Percentiles rank a stretch among this genome's conserved stretches.
phyloP scores from a whole-genome alignment of 2,329 filamentous ascomycete genomes.

The Lasiodiplodia theobromae region DNA sequence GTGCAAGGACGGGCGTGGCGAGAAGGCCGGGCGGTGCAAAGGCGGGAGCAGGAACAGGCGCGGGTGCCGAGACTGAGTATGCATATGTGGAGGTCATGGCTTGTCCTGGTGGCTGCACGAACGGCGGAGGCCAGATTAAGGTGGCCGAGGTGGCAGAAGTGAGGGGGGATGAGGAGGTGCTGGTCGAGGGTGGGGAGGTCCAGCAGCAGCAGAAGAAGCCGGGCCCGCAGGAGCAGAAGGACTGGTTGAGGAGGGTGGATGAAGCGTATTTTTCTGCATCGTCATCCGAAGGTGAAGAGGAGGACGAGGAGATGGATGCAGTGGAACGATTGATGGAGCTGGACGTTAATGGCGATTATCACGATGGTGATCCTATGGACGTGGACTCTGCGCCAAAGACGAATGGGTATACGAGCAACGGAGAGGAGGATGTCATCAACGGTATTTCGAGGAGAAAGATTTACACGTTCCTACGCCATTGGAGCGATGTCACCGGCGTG shows the following conservation, averaged over 20 bases:
- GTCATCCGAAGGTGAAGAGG: slow-evolving; percentile 58
- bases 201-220: slow-evolving; percentile 59
- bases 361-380: slow-evolving; percentile 15
- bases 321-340: slow-evolving; percentile 29
- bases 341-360: slow-evolving; percentile 9
- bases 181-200: slow-evolving; percentile 38
- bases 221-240: slow-evolving; percentile 81
- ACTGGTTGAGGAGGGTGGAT: slow-evolving; percentile 59
- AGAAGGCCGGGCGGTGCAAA: slow-evolving; percentile 74
- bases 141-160: slow-evolving; percentile 73
- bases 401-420: background rate
- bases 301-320: slow-evolving; percentile 45
- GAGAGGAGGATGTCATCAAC: slow-evolving; percentile 52
- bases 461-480: slow-evolving; percentile 74
- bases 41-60: slow-evolving; percentile 65
- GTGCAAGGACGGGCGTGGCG: slow-evolving; percentile 39
- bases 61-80: slow-evolving; percentile 69
- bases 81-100: slow-evolving; percentile 99
- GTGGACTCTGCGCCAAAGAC: background rate
- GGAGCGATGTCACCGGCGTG: slow-evolving; percentile 76
- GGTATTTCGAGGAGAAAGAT: slow-evolving; percentile 73
- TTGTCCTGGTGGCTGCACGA: slow-evolving; percentile 97
- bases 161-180: slow-evolving; percentile 38
- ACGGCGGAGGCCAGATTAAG: slow-evolving; percentile 95
- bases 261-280: slow-evolving; percentile 84